Evolutionary conservation across 2,329 filamentous ascomycete species (phyloP), one percentile per base, ranked within the genome.

Genomic region (Penicillium sp.): DNA sequence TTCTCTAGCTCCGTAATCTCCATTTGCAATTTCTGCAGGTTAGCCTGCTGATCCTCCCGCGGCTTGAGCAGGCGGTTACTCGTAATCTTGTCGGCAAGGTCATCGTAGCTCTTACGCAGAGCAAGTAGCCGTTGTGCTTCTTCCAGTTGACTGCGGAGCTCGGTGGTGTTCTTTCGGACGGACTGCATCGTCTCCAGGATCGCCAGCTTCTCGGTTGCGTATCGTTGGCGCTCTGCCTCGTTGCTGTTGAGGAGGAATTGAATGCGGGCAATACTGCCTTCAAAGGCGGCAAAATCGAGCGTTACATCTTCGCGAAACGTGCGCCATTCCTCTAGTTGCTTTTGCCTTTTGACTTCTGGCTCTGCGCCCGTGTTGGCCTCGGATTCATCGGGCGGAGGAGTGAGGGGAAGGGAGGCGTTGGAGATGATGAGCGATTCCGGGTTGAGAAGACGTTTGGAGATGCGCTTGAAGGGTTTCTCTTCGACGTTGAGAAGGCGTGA

Each of bases 221-320:
- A 98, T 47, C 93, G 88, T 67, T 90, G 86, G 55, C 94, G 88
- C 78, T 98, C 93, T 55, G 85, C 85, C 62, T 85, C 85, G 74
- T 98, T 97, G 73, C 91, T 92, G 31, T 89, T 87, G 54, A 89
- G 85, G 0, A 96, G 87, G 70, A 96, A 91, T 68, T 97, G 93
- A 40, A 96, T 89, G 56, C 94, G 91, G 36, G 90, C 86, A 64
- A 97, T 90, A 71, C 88, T 91, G 77, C 86, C 90, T 74, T 96
- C 91, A 66, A 97, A 92, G 18, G 91, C 88, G 14, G 90, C 89
- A 69, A 97, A 95, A 75, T 98, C 94, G 64, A 96, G 86, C 6
- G 89, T 87, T 43, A 96, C 83, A 73, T 96, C 92, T 73, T 96
- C 89, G 60, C 87, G 88, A 69, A 96, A 89, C 70, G 87, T 83